Evolutionary conservation across 2,329 filamentous ascomycete genomes (phyloP), one percentile per base, ranked within the genome.

Genomic region (Sordariomycetes sp.): DNA sequence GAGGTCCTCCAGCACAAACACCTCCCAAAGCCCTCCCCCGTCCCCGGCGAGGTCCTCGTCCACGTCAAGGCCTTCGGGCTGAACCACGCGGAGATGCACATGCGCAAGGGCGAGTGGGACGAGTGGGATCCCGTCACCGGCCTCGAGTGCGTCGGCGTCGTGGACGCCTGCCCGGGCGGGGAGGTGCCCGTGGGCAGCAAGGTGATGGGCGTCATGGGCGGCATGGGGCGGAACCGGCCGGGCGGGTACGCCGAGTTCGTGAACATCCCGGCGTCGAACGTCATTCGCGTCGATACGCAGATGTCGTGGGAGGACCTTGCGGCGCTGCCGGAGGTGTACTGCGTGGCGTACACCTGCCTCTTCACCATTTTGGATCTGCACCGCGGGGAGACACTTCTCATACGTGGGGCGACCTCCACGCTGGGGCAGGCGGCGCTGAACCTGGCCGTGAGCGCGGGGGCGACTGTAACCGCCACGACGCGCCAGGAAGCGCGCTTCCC

Each of bases 1-100:
- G 34, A 46, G 24, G 54, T 55, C 4, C 22, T 46, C 22, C 35
- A 55, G 40, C 25, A 46, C 35, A 55, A 55, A 28, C 20, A 22
- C 22, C 54, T 55, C n/a, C 54, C 54, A 7, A 55, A 66, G 54
- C 68, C 70, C 8, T 52, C 57, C 1, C 66, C 70, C 6, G 48
- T 57, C 18, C 43, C 51, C 1, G 68, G 69, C 56, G 60, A 70
- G 48, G 68, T 67, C 1, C 61, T 72, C 16, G 65, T 74, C 61
- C 60, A 65, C 59, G 67, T 75, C 48, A 65, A 68, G 60, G 73
- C 73, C 10, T 76, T 76, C 55, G 73, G 73, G 3, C 60, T 75
- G 48, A 75, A 76, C 60, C 72, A 75, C 59, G 74, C 74, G 10
- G 74, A 76, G 62, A 74, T 74, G 68, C 71, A 76, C 62, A 76